phyloP scores from a whole-genome alignment of 108 stramenopile genomes.

The Cafeteria roenbergensis region DNA sequence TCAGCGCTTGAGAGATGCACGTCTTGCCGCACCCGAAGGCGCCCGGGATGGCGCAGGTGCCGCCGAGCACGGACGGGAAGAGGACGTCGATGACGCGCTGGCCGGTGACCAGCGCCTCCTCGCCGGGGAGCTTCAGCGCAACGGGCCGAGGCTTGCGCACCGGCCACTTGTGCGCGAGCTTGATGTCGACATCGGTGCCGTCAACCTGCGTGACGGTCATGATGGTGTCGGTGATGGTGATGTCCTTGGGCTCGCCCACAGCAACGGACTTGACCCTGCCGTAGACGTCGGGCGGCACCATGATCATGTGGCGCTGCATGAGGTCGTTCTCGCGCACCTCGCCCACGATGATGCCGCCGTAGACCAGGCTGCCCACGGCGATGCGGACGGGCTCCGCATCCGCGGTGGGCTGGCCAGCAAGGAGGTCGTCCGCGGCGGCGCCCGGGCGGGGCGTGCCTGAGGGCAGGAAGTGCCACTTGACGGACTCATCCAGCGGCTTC shows the following conservation, averaged over 20 bases:
- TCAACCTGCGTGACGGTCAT: conserved; percentile 87
- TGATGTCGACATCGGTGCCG: conserved; percentile 60
- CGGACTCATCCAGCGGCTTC: conserved; percentile 69
- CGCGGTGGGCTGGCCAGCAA: too few relatives aligned
- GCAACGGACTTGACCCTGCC: conserved; percentile 86
- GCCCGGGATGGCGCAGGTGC: conserved; percentile 96
- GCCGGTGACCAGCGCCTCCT: conserved; percentile 88
- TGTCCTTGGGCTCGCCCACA: conserved; percentile 76
- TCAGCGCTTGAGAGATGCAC: conserved; percentile 91
- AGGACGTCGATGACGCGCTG: conserved; percentile 96
- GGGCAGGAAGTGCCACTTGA: conserved; percentile 46
- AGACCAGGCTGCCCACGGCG: conserved; percentile 77
- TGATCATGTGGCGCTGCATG: conserved; percentile 84
- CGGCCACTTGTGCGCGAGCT: conserved; percentile 94
- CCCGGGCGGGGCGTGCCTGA: too few relatives aligned
- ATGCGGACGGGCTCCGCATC: too few relatives aligned
- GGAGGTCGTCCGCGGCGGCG: too few relatives aligned
- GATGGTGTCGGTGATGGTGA: conserved; percentile 81
- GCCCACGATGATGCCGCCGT: conserved; percentile 58
- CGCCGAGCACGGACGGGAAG: conserved; percentile 95
- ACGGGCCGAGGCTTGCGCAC: conserved; percentile 94
- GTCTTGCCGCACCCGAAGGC: conserved; percentile 99
- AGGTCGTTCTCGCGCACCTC: conserved; percentile 94
- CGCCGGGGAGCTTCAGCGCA: conserved; percentile 89
- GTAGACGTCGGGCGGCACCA: conserved; percentile 92